Base-by-base conservation (phyloP, 1,139 yeast species). In the Yamadazyma buinensis region DNA sequence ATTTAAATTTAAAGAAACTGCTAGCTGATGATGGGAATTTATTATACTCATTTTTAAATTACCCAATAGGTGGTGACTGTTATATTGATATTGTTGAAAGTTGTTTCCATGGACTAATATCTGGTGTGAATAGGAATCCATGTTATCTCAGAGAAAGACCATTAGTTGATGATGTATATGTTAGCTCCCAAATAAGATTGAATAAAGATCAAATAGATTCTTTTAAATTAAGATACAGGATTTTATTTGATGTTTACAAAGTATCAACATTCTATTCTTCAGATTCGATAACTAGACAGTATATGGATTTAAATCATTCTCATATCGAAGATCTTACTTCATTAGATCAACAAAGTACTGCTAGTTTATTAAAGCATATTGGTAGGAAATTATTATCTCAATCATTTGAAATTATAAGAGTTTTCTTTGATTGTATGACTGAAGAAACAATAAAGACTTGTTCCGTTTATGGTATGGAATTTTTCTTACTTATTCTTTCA, bases 101-200 rank as follows among this genome's bases (percentile, higher is more conserved):
- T 9, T 11, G 15, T 5, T 27, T 35, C 12, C 19, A 10, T 17
- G 38, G 35, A 3, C 14, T 34, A 14, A 22, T 13, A 9, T 14
- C 26, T 3, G 5, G 15, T 9, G 21, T 23, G 2, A 27, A 26
- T 28, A 29, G 20, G 2, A 26, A 15, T 5, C 30, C 27, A 6
- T 23, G 29, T 14, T 35, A 35, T 22, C 25, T 13, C 15, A 19
- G 38, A 23, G 37, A 34, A 30, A 25, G 32, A n/a, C 30, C 28
- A 15, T 28, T 34, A 17, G 22, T 34, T 4, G 21, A 23, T 15
- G 34, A 29, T 10, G 24, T 25, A 5, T 30, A 23, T 17, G 17
- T 26, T 6, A 6, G n/a, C 3, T 6, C 14, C 4, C 14, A 17
- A 13, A 14, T 12, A 3, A 4, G 18, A 14, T 30, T 26, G 13